phyloP scores from a whole-genome alignment of 2,329 filamentous ascomycete genomes.

The Penicillium polonicum region DNA sequence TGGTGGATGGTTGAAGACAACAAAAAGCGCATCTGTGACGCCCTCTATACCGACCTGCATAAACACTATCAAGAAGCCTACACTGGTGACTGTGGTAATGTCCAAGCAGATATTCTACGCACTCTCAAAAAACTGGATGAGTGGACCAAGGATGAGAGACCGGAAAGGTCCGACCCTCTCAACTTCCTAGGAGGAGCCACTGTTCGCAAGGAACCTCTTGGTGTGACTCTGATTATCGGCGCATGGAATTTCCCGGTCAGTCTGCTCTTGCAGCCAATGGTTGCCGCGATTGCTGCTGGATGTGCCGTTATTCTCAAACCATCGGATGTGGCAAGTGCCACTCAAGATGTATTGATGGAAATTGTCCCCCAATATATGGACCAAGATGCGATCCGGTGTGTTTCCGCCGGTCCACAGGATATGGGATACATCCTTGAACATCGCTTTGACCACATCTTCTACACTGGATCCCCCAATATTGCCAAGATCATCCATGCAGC shows the following conservation, averaged over 20 bases:
- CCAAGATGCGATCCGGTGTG: constrained; percentile 35
- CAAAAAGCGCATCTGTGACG: constrained; percentile 16
- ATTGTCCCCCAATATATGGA: constrained; percentile 48
- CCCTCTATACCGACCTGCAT: constrained; percentile 18
- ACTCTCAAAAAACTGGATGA: constrained; percentile 42
- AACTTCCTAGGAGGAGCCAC: constrained; percentile 33
- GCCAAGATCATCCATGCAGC: constrained; percentile 41
- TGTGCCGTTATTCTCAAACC: constrained; percentile 47
- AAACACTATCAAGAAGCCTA: constrained; percentile 19
- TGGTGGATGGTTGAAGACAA: constrained; percentile 27
- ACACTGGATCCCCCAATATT: constrained; percentile 44
- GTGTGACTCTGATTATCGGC: constrained; percentile 47
- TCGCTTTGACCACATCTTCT: constrained; percentile 49
- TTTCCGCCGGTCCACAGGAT: constrained; percentile 40
- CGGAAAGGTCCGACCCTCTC: constrained; percentile 26
- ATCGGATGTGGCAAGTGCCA: constrained; percentile 39
- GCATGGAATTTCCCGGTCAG: constrained; percentile 51
- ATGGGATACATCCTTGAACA: constrained; percentile 39
- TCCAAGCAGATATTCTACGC: constrained; percentile 40
- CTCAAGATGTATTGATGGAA: constrained; percentile 41
- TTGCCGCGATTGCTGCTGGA: constrained; percentile 48
- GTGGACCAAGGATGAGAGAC: constrained; percentile 41
- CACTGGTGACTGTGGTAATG: constrained; percentile 7
- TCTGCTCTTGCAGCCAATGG: constrained; percentile 40
- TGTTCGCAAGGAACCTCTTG: constrained; percentile 47